A percentile compares a stretch with the other conserved stretches of the same genome.
Conservation (phyloP, 2,329 filamentous ascomycete species). For the Cordyceps militaris region DNA sequence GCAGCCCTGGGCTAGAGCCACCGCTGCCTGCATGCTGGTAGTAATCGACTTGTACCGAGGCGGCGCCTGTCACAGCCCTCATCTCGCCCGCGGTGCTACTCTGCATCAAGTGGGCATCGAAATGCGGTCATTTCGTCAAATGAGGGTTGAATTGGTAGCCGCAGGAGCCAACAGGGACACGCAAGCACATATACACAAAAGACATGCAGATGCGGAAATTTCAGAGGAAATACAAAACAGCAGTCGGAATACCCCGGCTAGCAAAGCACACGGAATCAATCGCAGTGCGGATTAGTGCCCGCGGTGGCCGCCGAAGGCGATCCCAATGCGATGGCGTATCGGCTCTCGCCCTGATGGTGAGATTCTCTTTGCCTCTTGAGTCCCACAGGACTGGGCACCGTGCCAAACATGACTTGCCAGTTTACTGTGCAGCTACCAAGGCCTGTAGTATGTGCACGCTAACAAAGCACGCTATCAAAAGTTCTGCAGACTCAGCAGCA, state of each 20-base stretch:
- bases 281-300: constrained; percentile 4
- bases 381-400: not conserved
- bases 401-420: not conserved
- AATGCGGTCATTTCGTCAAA: not conserved
- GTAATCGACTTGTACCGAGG: not conserved
- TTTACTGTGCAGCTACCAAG: not conserved
- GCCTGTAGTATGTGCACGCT: not conserved
- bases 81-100: not conserved
- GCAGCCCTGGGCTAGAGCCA: not conserved
- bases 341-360: constrained; percentile 8
- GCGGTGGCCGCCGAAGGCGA: constrained; percentile 1
- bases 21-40: not conserved
- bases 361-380: not conserved
- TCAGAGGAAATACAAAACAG: not conserved
- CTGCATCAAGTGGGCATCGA: not conserved
- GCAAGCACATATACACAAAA: too few relatives aligned
- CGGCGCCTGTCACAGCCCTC: not conserved
- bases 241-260: not conserved
- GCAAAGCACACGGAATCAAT: not conserved
- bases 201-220: not conserved
- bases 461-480: constrained; percentile 4
- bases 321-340: constrained; percentile 9
- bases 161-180: not conserved
- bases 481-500: not conserved
- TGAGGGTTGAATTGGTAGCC: not conserved